Percentiles rank a stretch among this genome's conserved stretches.
phyloP scores from a whole-genome alignment of 1,284 basidiomycete species.

The Microbotryum scabiosae region DNA sequence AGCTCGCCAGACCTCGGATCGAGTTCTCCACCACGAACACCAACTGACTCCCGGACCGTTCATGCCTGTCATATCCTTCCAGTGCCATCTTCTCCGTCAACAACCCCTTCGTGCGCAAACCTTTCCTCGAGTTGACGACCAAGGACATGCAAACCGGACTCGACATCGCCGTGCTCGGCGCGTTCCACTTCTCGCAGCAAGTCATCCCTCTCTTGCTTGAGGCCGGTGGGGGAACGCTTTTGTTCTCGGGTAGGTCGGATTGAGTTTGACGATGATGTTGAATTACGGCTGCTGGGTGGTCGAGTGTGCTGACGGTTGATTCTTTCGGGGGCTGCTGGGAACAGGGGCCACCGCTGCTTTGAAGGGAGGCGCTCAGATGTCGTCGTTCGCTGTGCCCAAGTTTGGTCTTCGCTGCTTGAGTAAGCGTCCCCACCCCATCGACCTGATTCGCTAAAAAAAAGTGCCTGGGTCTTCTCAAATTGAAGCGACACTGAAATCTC shows the following conservation, averaged over 20 bases:
- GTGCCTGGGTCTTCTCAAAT: no score
- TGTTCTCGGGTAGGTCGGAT: conserved; percentile 12
- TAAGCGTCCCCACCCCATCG: not conserved
- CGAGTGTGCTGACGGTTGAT: no score
- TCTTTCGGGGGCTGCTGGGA: no score
- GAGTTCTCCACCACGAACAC: no score
- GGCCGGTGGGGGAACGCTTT: conserved; percentile 10
- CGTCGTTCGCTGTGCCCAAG: conserved; percentile 19
- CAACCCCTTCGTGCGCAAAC: conserved; percentile 19
- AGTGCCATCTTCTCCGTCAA: conserved; percentile 24
- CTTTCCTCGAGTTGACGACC: conserved; percentile 19
- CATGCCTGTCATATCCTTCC: not conserved
- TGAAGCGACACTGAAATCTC: not conserved
- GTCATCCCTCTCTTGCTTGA: conserved; percentile 19
- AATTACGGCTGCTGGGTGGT: no score
- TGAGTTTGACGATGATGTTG: no score
- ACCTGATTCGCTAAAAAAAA: no score
- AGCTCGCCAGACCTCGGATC: not conserved
- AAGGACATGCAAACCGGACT: conserved; percentile 13
- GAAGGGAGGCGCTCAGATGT: conserved; percentile 18
- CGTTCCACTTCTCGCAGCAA: conserved; percentile 23
- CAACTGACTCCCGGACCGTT: not conserved
- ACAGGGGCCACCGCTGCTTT: not conserved
- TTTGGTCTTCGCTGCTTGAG: conserved; percentile 21
- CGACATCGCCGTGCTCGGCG: conserved; percentile 25